Percentiles rank a stretch among this genome's conserved stretches.
Evolutionary conservation across 352 stramenopile species (phyloP).

Genomic region (Pythium monospermum): DNA sequence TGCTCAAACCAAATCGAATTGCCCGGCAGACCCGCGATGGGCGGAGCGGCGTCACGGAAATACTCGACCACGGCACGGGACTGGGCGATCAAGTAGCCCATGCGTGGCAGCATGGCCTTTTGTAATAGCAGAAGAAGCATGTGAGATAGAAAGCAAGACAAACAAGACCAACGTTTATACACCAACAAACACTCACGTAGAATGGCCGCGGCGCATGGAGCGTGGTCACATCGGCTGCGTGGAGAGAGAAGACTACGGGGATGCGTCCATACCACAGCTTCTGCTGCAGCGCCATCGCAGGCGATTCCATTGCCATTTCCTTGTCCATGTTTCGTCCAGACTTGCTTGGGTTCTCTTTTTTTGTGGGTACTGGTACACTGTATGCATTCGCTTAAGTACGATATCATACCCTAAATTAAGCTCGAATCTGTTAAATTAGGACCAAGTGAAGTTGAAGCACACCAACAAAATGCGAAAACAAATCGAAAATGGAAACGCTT

Average conservation of each 20-base stretch:
- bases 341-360: background rate
- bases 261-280: constrained; percentile 60
- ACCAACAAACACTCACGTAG: constrained; percentile 41
- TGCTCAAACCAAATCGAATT: constrained; percentile 70
- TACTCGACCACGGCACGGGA: constrained; percentile 74
- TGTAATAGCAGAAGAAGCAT: background rate
- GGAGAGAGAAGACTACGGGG: constrained; percentile 73
- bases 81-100: constrained; percentile 75
- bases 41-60: constrained; percentile 67
- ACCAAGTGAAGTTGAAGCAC: no score
- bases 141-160: constrained; percentile 1
- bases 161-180: background rate
- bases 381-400: no score
- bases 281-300: constrained; percentile 17
- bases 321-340: background rate
- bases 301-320: background rate
- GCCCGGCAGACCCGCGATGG: constrained; percentile 46
- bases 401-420: no score
- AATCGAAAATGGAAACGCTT: no score
- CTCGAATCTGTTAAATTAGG: no score
- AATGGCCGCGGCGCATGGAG: constrained; percentile 72
- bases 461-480: no score
- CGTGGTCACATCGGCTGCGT: constrained; percentile 73
- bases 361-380: no score
- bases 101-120: constrained; percentile 75